A percentile compares a stretch with the other conserved stretches of the same genome.
phyloP scores from a whole-genome alignment of 805 yeast genomes.

The Starmera amethionina region DNA sequence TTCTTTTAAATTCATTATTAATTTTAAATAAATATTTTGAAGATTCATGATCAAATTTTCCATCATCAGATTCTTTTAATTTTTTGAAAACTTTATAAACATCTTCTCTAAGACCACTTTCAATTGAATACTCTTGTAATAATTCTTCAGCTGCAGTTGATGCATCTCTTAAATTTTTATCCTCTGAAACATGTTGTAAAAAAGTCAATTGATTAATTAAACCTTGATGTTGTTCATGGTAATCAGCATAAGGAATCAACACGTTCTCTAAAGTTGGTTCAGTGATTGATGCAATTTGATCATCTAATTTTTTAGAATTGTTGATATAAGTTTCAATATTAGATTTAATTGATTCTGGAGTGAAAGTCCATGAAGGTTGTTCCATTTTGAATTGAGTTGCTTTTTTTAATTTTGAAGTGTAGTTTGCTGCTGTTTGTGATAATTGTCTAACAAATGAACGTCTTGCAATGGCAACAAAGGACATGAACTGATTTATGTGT shows the following conservation, averaged over 20 bases:
- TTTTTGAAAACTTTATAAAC: slow-evolving; percentile 49
- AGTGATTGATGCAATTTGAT: slow-evolving; percentile 38
- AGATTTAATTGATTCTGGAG: slow-evolving; percentile 37
- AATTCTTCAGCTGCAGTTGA: slow-evolving; percentile 53
- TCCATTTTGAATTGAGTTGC: no score
- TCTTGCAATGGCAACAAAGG: no score
- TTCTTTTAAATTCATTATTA: slow-evolving; percentile 48
- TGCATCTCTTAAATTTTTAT: slow-evolving; percentile 61
- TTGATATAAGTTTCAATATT: slow-evolving; percentile 35
- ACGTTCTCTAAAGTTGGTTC: slow-evolving; percentile 43
- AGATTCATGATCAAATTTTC: slow-evolving; percentile 40
- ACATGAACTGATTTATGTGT: no score
- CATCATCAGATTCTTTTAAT: slow-evolving; percentile 32
- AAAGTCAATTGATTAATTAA: slow-evolving; percentile 47
- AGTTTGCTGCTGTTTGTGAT: no score
- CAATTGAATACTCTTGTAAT: slow-evolving; percentile 50
- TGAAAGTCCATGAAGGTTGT: slow-evolving; percentile 47
- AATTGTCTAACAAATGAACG: no score
- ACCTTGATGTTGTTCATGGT: slow-evolving; percentile 39
- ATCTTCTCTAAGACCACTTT: slow-evolving; percentile 55
- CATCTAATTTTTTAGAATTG: slow-evolving; percentile 36
- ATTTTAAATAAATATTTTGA: slow-evolving; percentile 47
- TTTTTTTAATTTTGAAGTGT: no score
- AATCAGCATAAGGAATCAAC: slow-evolving; percentile 40
- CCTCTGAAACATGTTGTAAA: slow-evolving; percentile 61